Conservation (phyloP, 306 rosid genomes). For the Dryas alaskensis region DNA sequence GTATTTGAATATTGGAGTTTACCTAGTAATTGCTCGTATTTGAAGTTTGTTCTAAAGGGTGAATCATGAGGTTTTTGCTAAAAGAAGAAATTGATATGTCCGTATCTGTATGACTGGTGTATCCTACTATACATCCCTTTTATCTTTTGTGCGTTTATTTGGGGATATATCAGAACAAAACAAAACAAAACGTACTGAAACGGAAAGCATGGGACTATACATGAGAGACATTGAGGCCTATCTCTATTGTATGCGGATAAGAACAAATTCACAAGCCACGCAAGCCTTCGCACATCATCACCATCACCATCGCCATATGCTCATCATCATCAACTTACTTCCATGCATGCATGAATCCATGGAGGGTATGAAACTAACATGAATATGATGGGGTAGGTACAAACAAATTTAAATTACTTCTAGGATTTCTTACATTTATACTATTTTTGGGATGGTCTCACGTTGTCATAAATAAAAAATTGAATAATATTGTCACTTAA, state of each 20-base stretch:
- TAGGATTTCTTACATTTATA: too few species aligned
- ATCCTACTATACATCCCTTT: not conserved
- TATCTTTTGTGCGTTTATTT: not conserved
- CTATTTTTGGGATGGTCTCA: too few species aligned
- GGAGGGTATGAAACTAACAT: not conserved
- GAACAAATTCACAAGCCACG: not conserved
- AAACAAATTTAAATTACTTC: too few species aligned
- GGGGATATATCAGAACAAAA: not conserved
- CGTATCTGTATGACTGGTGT: too few species aligned
- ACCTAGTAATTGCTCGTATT: too few species aligned
- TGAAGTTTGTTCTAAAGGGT: too few species aligned
- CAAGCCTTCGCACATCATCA: not conserved
- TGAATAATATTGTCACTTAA: too few species aligned
- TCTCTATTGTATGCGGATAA: not conserved
- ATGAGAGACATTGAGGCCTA: not conserved
- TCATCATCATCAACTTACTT: not conserved
- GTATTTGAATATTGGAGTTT: too few species aligned
- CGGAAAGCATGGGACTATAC: not conserved
- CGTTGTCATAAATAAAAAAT: too few species aligned
- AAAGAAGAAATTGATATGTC: too few species aligned
- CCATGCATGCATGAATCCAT: constrained; percentile 1
- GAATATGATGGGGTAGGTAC: not conserved
- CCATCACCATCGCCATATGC: too few species aligned
- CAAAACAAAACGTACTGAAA: not conserved
- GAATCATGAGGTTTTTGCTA: too few species aligned